Evolutionary conservation across 208 protist genomes (phyloP), one percentile per base, ranked within the genome.

Genomic region (Leishmania martiniquensis): DNA sequence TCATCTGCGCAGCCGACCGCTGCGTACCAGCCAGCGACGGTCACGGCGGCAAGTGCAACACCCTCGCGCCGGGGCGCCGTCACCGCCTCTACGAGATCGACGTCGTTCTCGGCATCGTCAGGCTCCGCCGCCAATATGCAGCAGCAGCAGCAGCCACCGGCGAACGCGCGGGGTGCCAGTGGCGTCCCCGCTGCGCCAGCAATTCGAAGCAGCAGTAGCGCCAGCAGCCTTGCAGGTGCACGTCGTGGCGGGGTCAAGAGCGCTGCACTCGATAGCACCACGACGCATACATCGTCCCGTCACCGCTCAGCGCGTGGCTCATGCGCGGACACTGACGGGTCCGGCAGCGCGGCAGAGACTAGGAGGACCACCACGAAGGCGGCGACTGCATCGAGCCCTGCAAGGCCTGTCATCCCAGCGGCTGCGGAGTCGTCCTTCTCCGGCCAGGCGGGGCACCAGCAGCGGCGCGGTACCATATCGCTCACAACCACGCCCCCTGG

Each of bases 381-480:
- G 29, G 29, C 25, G 25, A 63, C 57, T 32, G 29, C 57, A 34
- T 4, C 3, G 34, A 37, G 63, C 39, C 7, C 39, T 5, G 39
- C 39, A 68, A 47, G 63, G 22, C 37, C 5, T 4, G 39, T 9
- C 63, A 47, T 39, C 34, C 37, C 17, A 44, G 60, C 60, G 39
- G 34, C 37, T 22, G 63, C 7, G 15, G 63, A 13, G 1, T 13
- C 67, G 55, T 80, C 76, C 17, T 74, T 80, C 76, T 39, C 39
- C 63, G 20, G 32, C 42, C 22, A 68, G n/a, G 22, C 34, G 47
- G 39, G 12, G 32, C 15, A 25, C 39, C 63, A 47, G 37, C 37
- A 68, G 63, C 63, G 22, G 96, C 98, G 98, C 74, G 98, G 98
- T 69, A 99, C 99, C 86, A 88, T 98, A 37, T 99, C 99, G 32